These are phyloP conservation scores for Malus sieversii DNA, from an alignment of 306 rosid species.

Conservation along the genomic window DNA sequence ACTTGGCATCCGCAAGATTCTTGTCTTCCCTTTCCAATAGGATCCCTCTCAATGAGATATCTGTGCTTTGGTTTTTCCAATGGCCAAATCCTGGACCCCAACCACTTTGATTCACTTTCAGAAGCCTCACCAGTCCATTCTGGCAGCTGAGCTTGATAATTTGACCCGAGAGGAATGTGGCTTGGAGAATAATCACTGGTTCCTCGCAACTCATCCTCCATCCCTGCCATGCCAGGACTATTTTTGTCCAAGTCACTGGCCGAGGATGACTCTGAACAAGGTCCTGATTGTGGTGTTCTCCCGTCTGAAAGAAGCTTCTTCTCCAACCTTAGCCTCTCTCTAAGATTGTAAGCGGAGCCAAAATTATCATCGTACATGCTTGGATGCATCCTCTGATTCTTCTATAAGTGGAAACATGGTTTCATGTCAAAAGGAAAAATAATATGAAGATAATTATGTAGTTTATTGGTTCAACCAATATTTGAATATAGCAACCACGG, in stretches of 20 bases:
- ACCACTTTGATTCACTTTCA: constrained; percentile 69
- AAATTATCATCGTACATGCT: constrained; percentile 51
- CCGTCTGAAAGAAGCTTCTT: constrained; percentile 25
- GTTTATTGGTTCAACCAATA: not conserved
- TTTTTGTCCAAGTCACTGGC: constrained; percentile 23
- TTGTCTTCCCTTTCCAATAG: constrained; percentile 78
- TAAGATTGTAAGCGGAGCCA: constrained; percentile 49
- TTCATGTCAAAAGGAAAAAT: constrained; percentile 12
- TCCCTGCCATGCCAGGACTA: constrained; percentile 13
- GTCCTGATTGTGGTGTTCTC: constrained; percentile 13
- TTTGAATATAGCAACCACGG: not conserved
- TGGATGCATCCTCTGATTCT: constrained; percentile 70
- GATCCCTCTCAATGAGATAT: constrained; percentile 59
- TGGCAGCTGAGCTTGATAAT: constrained; percentile 52
- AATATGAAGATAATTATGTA: not conserved
- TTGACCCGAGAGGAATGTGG: constrained; percentile 34
- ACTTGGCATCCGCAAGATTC: constrained; percentile 60
- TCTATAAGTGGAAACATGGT: constrained; percentile 29
- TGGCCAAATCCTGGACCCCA: constrained; percentile 71
- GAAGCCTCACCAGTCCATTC: constrained; percentile 47
- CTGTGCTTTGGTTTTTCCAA: constrained; percentile 18
- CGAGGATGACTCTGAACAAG: constrained; percentile 25
- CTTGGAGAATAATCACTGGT: constrained; percentile 15
- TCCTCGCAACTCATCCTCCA: constrained; percentile 15
- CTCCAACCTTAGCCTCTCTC: constrained; percentile 42